These are phyloP conservation scores for Dioscorea alata DNA, from an alignment of 106 monocot species.

Conservation along the genomic window DNA sequence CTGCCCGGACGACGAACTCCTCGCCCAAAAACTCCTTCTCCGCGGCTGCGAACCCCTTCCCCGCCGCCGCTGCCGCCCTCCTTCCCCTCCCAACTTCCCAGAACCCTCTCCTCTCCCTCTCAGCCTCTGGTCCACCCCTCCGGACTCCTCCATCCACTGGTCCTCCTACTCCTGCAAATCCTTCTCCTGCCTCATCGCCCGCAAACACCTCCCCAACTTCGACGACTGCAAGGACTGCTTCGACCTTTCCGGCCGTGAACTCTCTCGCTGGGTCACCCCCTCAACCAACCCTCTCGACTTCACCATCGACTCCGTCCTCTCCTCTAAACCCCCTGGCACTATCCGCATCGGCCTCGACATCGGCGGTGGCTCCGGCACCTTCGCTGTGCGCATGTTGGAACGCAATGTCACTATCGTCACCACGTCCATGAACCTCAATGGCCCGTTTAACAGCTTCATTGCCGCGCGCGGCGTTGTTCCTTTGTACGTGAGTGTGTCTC, in stretches of 20 bases:
- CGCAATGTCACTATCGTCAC: constrained; percentile 37
- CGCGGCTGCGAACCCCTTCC: constrained; percentile 64
- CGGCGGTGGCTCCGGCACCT: constrained; percentile 56
- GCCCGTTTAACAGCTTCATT: constrained; percentile 61
- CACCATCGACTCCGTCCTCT: constrained; percentile 45
- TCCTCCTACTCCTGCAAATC: constrained; percentile 54
- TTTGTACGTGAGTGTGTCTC: constrained; percentile 45
- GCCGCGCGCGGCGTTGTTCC: constrained; percentile 56
- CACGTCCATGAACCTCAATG: constrained; percentile 65
- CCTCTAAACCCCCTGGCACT: constrained; percentile 20
- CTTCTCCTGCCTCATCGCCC: constrained; percentile 41
- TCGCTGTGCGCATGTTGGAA: constrained; percentile 58
- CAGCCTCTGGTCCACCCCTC: constrained; percentile 35
- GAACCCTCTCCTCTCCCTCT: constrained; percentile 21
- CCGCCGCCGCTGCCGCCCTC: constrained; percentile 50
- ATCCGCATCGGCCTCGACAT: constrained; percentile 65
- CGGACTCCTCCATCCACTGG: constrained; percentile 40
- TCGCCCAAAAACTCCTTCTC: constrained; percentile 26
- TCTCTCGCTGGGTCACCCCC: constrained; percentile 32
- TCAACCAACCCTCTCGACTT: constrained; percentile 21
- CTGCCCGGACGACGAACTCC: constrained; percentile 50
- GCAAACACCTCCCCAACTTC: constrained; percentile 29
- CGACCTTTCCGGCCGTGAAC: constrained; percentile 46
- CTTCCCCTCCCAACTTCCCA: constrained; percentile 16
- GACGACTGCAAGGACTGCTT: constrained; percentile 81